Percentiles rank a stretch among this genome's conserved stretches.
Evolutionary conservation across 140 eudicot species (phyloP).

Genomic region (Oenanthe javanica): DNA sequence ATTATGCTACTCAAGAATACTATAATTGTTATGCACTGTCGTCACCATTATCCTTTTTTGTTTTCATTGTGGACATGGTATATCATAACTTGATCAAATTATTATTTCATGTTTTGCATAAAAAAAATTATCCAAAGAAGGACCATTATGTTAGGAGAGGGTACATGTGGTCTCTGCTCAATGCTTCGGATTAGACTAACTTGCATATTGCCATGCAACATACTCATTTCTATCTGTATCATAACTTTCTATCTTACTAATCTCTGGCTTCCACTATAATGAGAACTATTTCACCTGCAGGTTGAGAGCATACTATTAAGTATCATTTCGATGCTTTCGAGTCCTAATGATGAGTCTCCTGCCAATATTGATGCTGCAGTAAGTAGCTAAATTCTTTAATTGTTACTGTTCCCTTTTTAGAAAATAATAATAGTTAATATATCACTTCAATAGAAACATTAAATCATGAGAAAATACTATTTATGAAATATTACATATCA

Average conservation of each 20-base stretch:
- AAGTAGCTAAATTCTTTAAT: conserved; percentile 6
- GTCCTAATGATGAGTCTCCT: conserved; percentile 56
- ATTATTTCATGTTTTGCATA: not conserved
- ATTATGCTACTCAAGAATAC: not conserved
- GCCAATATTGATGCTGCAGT: conserved; percentile 70
- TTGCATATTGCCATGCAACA: not conserved
- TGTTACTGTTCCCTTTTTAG: not conserved
- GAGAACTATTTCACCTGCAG: conserved; percentile 14
- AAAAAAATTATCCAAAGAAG: not conserved
- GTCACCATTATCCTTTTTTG: not conserved
- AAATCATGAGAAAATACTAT: not conserved
- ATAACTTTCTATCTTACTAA: not conserved
- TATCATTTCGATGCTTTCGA: conserved; percentile 55
- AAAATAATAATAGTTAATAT: not conserved
- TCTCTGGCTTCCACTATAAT: not conserved
- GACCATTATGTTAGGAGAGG: not conserved
- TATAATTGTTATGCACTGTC: not conserved
- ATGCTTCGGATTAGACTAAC: not conserved
- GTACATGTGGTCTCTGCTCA: not conserved
- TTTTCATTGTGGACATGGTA: not conserved
- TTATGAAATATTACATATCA: not conserved
- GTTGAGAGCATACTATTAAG: conserved; percentile 57
- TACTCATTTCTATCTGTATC: not conserved
- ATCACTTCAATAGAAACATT: not conserved
- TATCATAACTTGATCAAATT: not conserved